Evolutionary conservation across 163 green algal species (phyloP), one percentile per base, ranked within the genome.

Genomic region (Volvox carteri): DNA sequence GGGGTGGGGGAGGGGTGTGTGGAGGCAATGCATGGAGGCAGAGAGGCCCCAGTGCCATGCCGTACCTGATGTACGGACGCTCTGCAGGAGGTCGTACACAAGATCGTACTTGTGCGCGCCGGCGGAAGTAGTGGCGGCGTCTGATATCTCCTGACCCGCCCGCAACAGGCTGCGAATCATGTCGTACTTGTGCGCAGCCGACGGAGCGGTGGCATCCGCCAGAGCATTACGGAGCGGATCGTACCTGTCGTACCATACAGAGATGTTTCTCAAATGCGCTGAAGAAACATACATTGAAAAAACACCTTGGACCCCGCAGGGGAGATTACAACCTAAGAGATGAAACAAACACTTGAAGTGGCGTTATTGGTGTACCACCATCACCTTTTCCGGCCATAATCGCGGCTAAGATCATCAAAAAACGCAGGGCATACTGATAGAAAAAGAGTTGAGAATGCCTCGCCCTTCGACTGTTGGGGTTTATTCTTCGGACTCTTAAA

Each of bases 101-200:
- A 90, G 42, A 56, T 90, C 85, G 33, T 84, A 89, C 84, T 89
- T 83, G 50, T 33, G 46, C 6, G n/a, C 48, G 44, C 39, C 44
- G n/a, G 21, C 16, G 44, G 44, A 7, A 2, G 54, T 4, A 16
- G 23, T 21, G 35, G 19, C 37, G 25, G 23, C 30, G n/a, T 58
- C 50, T 33, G 21, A n/a, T n/a, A n/a, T 41, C 58, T 86, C 62
- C 42, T 37, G 28, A 42, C 60, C 44, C 2, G n/a, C 30, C 21
- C 79, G 79, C 79, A 86, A 30, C 28, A 84, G 70, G 44, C 60
- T 70, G 30, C 67, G 52, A 16, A 84, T 5, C 70, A 84, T 78
- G 70, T 89, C 84, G 50, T 89, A 84, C 84, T 89, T 84, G 72
- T 76, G 73, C 8, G 56, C 56, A 1, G 23, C 85, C 18, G 85